Base-by-base conservation (phyloP, 176 grass and related monocot genomes). In the Musa acuminata region DNA sequence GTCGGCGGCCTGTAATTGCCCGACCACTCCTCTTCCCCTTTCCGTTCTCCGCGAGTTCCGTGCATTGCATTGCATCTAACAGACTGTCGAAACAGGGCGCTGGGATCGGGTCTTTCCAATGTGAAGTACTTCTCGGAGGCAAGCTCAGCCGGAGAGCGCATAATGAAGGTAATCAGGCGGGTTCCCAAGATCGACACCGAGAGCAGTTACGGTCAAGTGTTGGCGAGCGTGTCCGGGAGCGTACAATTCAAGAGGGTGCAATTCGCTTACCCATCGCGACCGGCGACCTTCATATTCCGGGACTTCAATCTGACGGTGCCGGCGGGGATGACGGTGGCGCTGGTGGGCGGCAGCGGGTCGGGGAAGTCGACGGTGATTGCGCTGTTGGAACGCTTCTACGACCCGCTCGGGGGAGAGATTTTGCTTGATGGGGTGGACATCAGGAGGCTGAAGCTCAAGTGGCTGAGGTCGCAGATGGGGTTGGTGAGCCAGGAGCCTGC, bases 1-100 rank as follows among this genome's bases (percentile, higher is more conserved):
- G 19, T 86, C n/a, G 81, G 83, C 8, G 86, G 86, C 52, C 85
- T 92, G 89, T 89, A 65, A 85, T 52, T 24, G 14, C 10, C 10
- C 2, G 1, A 78, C 12, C 8, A 11, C 20, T 54, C 19, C 6
- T n/a, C 29, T n/a, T 13, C 3, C 55, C 9, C 13, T 19, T 48
- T 62, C 22, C 24, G 11, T 0, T 66, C 63, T 66, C 14, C 57
- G 13, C 17, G 27, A n/a, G 22, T 53, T 51, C 17, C 9, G 2
- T 20, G 8, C 10, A 7, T 48, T 69, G 1, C 12, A 1, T n/a
- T 26, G 23, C 21, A 14, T n/a, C 1, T 74, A 43, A 43, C 35
- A 43, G 35, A 43, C 4, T 43, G 35, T 21, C 13, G 16, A 19
- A 21, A 52, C 69, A 80, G 78, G 10, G 35, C 78, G 23, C 69